phyloP scores from a whole-genome alignment of 31 red algal species.

The Odonthalia washingtoniensis region DNA sequence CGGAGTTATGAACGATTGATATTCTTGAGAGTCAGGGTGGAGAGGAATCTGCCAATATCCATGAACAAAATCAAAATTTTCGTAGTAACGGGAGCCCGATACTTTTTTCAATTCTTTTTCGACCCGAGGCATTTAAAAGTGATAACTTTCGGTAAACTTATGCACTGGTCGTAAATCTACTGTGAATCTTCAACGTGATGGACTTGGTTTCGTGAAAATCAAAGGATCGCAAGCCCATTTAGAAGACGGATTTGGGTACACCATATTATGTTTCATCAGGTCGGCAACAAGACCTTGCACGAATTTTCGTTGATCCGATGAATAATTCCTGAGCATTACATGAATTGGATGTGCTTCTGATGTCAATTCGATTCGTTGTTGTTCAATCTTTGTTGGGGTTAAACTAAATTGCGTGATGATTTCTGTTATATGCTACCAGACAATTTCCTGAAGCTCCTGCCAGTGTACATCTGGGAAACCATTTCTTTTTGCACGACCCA shows the following conservation, averaged over 20 bases:
- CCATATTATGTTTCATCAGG: background rate
- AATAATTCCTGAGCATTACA: background rate
- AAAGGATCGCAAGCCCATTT: background rate
- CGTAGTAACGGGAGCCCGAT: background rate
- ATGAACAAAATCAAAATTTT: too few species aligned
- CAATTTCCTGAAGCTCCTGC: background rate
- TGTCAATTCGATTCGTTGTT: background rate
- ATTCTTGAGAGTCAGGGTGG: too few species aligned
- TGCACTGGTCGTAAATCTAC: background rate
- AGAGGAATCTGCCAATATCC: too few species aligned
- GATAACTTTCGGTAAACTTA: background rate
- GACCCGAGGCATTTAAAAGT: background rate
- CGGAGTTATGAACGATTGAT: too few species aligned
- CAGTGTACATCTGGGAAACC: background rate
- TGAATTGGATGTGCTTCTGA: conserved; percentile 9
- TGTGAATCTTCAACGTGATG: background rate
- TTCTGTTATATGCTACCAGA: background rate
- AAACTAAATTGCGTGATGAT: background rate
- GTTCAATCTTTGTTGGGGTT: background rate
- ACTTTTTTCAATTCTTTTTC: background rate
- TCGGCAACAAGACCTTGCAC: background rate
- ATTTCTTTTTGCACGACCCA: background rate
- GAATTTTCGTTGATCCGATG: background rate
- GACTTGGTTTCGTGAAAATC: background rate
- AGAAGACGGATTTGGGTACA: background rate